Evolutionary conservation across 192 early-diverging fungal genomes (phyloP).

Genomic region (Mortierella hygrophila): DNA sequence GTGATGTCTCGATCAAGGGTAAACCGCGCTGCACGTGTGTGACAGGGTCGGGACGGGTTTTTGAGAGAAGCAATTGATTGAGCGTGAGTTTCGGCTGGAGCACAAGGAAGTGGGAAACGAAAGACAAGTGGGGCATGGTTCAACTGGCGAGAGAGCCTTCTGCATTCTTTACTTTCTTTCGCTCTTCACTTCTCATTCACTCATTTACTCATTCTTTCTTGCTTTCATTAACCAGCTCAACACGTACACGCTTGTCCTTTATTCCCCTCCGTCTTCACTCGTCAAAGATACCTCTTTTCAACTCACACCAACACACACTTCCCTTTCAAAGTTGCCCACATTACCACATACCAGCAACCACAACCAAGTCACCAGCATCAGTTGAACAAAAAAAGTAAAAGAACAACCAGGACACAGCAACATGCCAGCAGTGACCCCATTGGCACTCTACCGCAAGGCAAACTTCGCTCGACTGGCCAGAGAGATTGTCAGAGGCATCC

Average conservation of each 20-base stretch:
- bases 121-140: neutral
- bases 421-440: neutral
- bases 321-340: neutral
- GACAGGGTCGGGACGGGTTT: neutral
- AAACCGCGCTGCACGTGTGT: neutral
- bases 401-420: neutral
- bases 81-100: constrained; percentile 3
- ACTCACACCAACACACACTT: neutral
- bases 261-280: neutral
- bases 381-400: neutral
- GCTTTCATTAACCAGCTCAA: neutral
- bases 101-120: neutral
- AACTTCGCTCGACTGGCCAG: constrained; percentile 12
- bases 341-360: neutral
- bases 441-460: constrained; percentile 19
- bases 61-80: neutral
- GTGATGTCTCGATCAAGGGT: neutral
- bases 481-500: constrained; percentile 44
- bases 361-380: neutral
- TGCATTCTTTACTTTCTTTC: neutral
- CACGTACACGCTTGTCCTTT: neutral
- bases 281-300: neutral
- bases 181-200: neutral
- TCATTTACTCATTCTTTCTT: constrained; percentile 10
- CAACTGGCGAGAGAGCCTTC: neutral